phyloP scores from a whole-genome alignment of 2,329 filamentous ascomycete genomes.

The Talaromyces sp. region DNA sequence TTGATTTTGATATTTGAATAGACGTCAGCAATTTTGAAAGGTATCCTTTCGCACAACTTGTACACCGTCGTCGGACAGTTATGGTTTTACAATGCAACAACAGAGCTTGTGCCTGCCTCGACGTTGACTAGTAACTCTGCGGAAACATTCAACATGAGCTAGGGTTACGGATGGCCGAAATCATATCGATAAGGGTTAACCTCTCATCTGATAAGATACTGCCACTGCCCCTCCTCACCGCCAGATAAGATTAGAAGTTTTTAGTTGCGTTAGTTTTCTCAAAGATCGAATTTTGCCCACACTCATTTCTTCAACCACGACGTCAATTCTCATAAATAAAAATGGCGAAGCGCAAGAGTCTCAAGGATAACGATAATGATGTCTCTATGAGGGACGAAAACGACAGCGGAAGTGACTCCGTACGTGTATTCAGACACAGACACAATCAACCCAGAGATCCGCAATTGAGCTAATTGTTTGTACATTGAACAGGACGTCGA shows the following conservation, averaged over 20 bases:
- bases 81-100: too few species aligned
- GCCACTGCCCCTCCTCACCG: conserved; percentile 11
- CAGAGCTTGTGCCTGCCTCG: too few species aligned
- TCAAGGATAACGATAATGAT: conserved; percentile 41
- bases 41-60: neutral
- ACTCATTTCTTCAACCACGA: neutral
- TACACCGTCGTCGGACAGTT: neutral
- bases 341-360: conserved; percentile 53
- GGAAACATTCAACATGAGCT: neutral
- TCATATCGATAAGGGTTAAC: neutral
- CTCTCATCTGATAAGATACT: neutral
- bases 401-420: conserved; percentile 38
- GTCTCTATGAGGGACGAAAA: conserved; percentile 36
- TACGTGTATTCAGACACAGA: neutral
- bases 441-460: neutral
- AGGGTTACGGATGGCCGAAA: neutral
- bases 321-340: conserved; percentile 19
- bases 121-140: neutral
- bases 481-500: conserved; percentile 66
- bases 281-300: neutral
- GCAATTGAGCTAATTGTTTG: neutral
- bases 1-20: too few species aligned
- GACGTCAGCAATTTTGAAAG: neutral
- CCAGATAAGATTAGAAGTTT: conserved; percentile 19
- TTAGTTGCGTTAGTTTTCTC: neutral